Conservation (phyloP, 805 yeast genomes). For the Nakazawaea peltata region DNA sequence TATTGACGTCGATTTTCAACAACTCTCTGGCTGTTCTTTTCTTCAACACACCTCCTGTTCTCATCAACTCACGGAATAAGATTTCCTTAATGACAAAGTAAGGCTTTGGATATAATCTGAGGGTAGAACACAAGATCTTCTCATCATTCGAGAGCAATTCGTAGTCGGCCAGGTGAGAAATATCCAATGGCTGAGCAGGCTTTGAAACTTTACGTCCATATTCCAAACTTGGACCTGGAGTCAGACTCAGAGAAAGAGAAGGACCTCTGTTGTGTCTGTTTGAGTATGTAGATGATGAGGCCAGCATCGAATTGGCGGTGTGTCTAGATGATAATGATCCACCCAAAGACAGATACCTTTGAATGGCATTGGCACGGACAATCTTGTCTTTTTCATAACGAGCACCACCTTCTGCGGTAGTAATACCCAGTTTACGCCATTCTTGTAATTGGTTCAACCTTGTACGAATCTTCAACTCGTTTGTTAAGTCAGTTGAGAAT, state of each 20-base stretch:
- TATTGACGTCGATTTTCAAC: constrained; percentile 76
- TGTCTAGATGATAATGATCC: constrained; percentile 12
- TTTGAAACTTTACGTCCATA: constrained; percentile 33
- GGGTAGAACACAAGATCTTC: constrained; percentile 71
- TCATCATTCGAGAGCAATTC: constrained; percentile 84
- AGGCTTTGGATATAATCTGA: constrained; percentile 87
- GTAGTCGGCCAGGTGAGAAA: constrained; percentile 72
- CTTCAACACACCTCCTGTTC: constrained; percentile 77
- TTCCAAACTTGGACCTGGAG: constrained; percentile 11
- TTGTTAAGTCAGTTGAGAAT: constrained; percentile 64
- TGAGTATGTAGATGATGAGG: constrained; percentile 9
- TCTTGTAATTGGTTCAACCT: constrained; percentile 87
- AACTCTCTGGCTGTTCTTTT: constrained; percentile 81
- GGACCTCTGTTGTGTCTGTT: constrained; percentile 10
- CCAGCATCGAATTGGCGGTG: constrained; percentile 14
- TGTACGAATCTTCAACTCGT: constrained; percentile 70
- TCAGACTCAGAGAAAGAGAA: constrained; percentile 8
- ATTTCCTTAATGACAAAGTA: constrained; percentile 89
- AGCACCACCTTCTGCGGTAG: constrained; percentile 72
- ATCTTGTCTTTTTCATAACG: constrained; percentile 86
- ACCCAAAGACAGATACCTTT: constrained; percentile 31
- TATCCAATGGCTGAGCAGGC: constrained; percentile 48
- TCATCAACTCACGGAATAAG: constrained; percentile 76
- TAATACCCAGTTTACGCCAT: constrained; percentile 88
- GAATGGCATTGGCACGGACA: constrained; percentile 53